Conservation (phyloP, 164 flowering plant species). For the Pachysandra terminalis region DNA sequence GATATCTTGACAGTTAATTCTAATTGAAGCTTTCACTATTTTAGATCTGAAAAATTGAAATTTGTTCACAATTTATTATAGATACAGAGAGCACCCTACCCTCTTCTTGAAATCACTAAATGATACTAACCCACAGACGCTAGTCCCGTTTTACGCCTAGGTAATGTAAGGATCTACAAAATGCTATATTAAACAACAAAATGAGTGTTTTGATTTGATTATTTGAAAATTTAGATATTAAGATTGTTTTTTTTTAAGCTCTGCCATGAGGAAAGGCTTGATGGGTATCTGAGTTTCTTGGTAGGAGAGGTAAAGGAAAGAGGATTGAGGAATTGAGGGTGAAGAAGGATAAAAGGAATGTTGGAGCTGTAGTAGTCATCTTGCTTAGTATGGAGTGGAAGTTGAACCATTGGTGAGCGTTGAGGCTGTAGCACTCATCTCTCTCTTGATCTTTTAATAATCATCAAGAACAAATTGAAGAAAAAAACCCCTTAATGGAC, state of each 20-base stretch:
- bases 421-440: no score
- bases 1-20: no score
- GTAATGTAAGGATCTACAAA: slow-evolving; percentile 17
- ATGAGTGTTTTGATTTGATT: neutral
- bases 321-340: slow-evolving; percentile 5
- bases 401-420: no score
- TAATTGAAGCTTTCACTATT: no score
- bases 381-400: neutral
- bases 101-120: slow-evolving; percentile 23
- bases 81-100: slow-evolving; percentile 18
- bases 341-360: slow-evolving; percentile 8
- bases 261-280: neutral
- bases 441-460: no score
- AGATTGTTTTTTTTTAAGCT: neutral
- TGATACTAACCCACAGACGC: slow-evolving; percentile 12
- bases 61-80: no score
- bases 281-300: slow-evolving; percentile 8
- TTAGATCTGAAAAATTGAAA: no score
- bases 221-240: neutral
- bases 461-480: no score
- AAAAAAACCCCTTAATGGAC: no score
- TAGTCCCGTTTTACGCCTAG: slow-evolving; percentile 9
- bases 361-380: slow-evolving; percentile 7
- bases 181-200: neutral
- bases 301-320: slow-evolving; percentile 2